Evolutionary conservation across 169 alveolate species (phyloP).

Genomic region (Plasmodium billcollinsi): DNA sequence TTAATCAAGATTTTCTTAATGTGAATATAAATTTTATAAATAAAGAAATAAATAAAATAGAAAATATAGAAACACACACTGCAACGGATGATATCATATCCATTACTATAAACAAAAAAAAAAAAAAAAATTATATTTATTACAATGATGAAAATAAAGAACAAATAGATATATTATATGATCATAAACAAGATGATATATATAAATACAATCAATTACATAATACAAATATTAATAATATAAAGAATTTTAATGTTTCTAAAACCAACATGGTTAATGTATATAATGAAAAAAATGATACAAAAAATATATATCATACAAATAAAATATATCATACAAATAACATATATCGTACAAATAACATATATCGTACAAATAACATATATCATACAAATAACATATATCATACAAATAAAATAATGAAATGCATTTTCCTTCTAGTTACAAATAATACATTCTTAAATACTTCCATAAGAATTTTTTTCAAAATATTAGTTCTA

Average conservation of each 20-base stretch:
- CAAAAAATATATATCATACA: too few relatives aligned
- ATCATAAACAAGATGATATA: too few relatives aligned
- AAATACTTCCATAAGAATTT: constrained; percentile 34
- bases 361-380: too few relatives aligned
- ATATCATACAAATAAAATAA: neutral
- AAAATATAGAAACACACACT: neutral
- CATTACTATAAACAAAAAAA: neutral
- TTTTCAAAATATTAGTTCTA: constrained; percentile 47
- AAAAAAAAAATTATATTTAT: neutral
- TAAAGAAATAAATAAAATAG: constrained; percentile 9
- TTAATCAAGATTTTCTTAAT: constrained; percentile 15
- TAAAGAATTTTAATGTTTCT: too few relatives aligned
- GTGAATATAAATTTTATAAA: neutral
- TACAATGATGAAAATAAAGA: too few relatives aligned
- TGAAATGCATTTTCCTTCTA: constrained; percentile 51
- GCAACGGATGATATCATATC: neutral
- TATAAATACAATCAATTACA: too few relatives aligned
- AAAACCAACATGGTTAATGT: too few relatives aligned
- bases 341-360: neutral
- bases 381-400: too few relatives aligned
- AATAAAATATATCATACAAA: neutral
- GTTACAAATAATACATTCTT: constrained; percentile 19
- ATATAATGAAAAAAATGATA: too few relatives aligned
- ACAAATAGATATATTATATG: too few relatives aligned
- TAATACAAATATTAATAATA: too few relatives aligned